These are phyloP conservation scores for Magnusiomyces suaveolens DNA, from an alignment of 1,139 yeast species.

Conservation along the genomic window DNA sequence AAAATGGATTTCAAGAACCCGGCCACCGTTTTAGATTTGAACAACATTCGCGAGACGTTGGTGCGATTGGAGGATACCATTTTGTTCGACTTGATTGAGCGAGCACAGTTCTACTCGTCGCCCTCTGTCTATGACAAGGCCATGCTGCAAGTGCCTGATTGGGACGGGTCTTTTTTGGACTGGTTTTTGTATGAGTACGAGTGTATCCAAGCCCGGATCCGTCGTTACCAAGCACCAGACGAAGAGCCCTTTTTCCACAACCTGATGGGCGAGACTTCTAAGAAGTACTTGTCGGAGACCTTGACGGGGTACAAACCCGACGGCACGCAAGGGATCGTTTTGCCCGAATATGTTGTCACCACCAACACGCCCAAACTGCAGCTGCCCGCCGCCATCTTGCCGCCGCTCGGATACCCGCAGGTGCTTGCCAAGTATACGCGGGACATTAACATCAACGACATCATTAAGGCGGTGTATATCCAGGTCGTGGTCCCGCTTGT, in stretches of 20 bases:
- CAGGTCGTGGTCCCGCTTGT: conserved; percentile 63
- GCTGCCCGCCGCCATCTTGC: conserved; percentile 60
- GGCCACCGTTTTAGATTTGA: conserved; percentile 67
- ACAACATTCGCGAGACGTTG: conserved; percentile 73
- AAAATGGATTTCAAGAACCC: conserved; percentile 80
- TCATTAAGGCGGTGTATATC: conserved; percentile 59
- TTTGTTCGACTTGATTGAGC: conserved; percentile 81
- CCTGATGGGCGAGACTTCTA: not conserved
- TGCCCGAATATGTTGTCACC: not conserved
- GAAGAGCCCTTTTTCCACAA: conserved; percentile 82
- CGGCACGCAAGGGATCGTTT: not conserved
- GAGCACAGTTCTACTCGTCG: conserved; percentile 77
- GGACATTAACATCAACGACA: conserved; percentile 65
- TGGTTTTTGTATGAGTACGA: conserved; percentile 77
- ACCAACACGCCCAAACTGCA: conserved; percentile 27
- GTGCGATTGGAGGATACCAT: conserved; percentile 95
- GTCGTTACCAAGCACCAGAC: conserved; percentile 92
- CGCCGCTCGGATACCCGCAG: conserved; percentile 68
- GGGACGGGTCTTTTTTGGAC: conserved; percentile 75
- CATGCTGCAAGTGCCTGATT: conserved; percentile 53
- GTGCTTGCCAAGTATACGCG: conserved; percentile 64
- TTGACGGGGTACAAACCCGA: not conserved
- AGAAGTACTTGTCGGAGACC: not conserved
- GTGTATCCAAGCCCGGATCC: conserved; percentile 52
- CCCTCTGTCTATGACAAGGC: conserved; percentile 61